These are phyloP conservation scores for Mariannaea elegans DNA, from an alignment of 2,329 filamentous ascomycete genomes.

Conservation along the genomic window DNA sequence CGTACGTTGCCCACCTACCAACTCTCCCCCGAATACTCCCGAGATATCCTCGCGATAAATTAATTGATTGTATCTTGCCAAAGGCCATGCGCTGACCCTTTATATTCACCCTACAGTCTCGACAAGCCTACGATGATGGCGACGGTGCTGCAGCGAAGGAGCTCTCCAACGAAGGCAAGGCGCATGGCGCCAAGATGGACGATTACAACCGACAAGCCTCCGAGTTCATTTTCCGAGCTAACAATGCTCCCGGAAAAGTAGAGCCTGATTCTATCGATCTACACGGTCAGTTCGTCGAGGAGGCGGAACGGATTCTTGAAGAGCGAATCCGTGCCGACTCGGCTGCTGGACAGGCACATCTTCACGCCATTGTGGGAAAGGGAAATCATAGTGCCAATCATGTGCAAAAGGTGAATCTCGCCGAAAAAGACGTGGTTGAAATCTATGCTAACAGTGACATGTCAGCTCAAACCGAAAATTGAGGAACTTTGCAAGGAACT, in stretches of 20 bases:
- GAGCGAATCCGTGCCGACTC: conserved; percentile 83
- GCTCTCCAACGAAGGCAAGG: conserved; percentile 85
- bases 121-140: conserved; percentile 82
- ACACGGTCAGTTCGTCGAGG: conserved; percentile 93
- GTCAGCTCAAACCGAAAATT: conserved; percentile 83
- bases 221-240: conserved; percentile 94
- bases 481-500: conserved; percentile 86
- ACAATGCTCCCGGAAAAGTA: conserved; percentile 82
- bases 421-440: not conserved
- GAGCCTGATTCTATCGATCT: conserved; percentile 88
- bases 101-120: conserved; percentile 58
- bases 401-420: conserved; percentile 73
- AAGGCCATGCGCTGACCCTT: conserved; percentile 23
- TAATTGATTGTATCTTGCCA: too few relatives aligned
- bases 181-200: conserved; percentile 84
- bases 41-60: not conserved
- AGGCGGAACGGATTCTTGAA: conserved; percentile 91
- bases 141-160: conserved; percentile 86
- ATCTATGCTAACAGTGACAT: not conserved
- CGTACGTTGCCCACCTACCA: conserved; percentile 53
- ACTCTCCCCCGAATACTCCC: not conserved
- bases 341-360: conserved; percentile 76
- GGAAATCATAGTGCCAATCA: conserved; percentile 86
- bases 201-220: conserved; percentile 90
- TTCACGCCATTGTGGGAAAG: conserved; percentile 96